Evolutionary conservation across 768 basidiomycete genomes (phyloP), one percentile per base, ranked within the genome.

Genomic region (Clavaria fumosa): DNA sequence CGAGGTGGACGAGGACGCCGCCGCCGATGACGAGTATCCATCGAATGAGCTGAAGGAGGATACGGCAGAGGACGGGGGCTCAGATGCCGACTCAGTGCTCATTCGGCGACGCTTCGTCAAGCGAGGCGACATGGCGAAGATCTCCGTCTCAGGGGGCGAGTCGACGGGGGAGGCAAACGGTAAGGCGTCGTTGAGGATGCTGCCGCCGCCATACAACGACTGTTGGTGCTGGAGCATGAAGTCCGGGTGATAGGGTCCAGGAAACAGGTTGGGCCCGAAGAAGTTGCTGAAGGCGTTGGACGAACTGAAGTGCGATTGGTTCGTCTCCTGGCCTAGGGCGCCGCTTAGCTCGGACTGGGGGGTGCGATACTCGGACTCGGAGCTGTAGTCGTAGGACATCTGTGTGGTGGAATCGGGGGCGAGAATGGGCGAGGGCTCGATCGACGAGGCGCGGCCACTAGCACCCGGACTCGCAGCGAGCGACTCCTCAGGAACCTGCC

Each of bases 191-290:
- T 56, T 45, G 1, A 62, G 53, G 0, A 64, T 50, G 47, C 67
- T 71, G n/a, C n/a, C n/a, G n/a, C n/a, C n/a, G n/a, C n/a, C n/a
- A n/a, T n/a, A n/a, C n/a, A n/a, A n/a, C n/a, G n/a, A n/a, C n/a
- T n/a, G n/a, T n/a, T n/a, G n/a, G 34, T 70, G 47, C 48, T 77
- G 73, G 30, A 64, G 57, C 9, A 81, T 55, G 39, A 78, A 74
- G 48, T 83, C 81, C 2, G 78, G 77, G 44, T 80, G 75, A 46
- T 79, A 82, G 3, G 79, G 78, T 0, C 80, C 79, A 3, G 81
- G 76, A 53, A 66, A 82, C 4, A 36, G 23, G 17, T 12, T 60
- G 53, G 47, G 53, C 48, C 43, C 61, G 59, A 56, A 63, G 65
- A 7, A 59, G 41, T 47, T 51, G 53, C 45, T 45, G 49, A 45